A percentile compares a stretch with the other conserved stretches of the same genome.
Evolutionary conservation across 345 rosid species (phyloP).

Genomic region (Reutealis trisperma): DNA sequence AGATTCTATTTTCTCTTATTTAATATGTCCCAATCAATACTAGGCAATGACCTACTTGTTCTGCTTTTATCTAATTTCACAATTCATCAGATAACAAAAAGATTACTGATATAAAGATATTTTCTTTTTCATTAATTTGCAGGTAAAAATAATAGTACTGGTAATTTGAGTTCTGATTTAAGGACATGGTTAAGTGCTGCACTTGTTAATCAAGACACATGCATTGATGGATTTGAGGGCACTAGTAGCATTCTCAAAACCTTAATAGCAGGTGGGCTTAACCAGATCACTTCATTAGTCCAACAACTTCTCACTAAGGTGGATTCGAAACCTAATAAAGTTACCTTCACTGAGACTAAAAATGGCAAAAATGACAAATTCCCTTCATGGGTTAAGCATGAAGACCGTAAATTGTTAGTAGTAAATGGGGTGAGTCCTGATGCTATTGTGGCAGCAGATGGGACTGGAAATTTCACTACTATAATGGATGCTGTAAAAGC

Average conservation of each 20-base stretch:
- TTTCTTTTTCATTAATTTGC: background rate
- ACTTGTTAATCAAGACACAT: conserved; percentile 34
- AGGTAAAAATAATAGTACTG: conserved; percentile 31
- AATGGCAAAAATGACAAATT: conserved; percentile 25
- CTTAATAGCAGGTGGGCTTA: conserved; percentile 52
- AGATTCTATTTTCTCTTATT: background rate
- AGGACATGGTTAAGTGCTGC: conserved; percentile 43
- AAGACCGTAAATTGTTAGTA: conserved; percentile 39
- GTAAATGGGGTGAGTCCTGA: conserved; percentile 23
- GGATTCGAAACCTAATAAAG: conserved; percentile 30
- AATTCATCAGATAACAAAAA: too few relatives aligned
- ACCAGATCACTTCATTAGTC: conserved; percentile 49
- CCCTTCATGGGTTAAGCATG: conserved; percentile 62
- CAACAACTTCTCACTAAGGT: conserved; percentile 55
- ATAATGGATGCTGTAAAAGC: conserved; percentile 31
- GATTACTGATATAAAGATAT: background rate
- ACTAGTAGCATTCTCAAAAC: conserved; percentile 21
- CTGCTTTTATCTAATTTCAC: too few relatives aligned
- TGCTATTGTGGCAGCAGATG: conserved; percentile 32
- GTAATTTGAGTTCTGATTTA: conserved; percentile 26
- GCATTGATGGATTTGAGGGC: conserved; percentile 34
- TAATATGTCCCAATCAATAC: background rate
- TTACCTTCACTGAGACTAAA: background rate
- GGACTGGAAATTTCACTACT: conserved; percentile 31
- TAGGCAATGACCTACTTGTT: background rate